Base-by-base conservation (phyloP, 495 filamentous ascomycete species). In the Penicillium fimorum region DNA sequence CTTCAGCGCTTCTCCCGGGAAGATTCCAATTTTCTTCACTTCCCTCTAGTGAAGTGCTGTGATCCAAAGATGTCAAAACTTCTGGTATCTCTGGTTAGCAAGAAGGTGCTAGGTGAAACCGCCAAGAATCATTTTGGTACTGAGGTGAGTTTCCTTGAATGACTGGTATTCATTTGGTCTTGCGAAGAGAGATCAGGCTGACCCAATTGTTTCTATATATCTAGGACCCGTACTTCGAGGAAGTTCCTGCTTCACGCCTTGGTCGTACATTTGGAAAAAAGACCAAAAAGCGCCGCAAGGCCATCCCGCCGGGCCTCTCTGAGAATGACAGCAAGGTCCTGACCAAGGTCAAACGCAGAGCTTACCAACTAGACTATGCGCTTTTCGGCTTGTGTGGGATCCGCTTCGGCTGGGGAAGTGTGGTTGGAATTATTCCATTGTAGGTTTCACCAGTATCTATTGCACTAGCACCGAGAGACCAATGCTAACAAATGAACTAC, bases 371-470 rank as follows among this genome's bases (percentile, higher is more conserved):
- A 37, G 94, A 98, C 71, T 87, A 87, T 79, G 80, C 77, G 56
- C 79, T 91, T 15, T 90, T 87, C 69, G 92, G 83, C 64, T 80
- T 87, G 65, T 82, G 85, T 58, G 87, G 88, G 20, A 77, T 95
- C 50, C 79, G 84, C 51, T 87, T 97, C 66, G 93, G 93, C 18
- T 94, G 89, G 87, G 82, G 85, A 30, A 84, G 82, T 62, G 78
- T 96, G 49, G 88, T 97, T 61, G 93, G 84, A 7, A 60, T 96
- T 35, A 66, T 97, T 42, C 94, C 94, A 50, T 80, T 81, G 79
- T 91, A 74, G 82, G 87, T 82, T 52, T 29, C 41, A 15, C 15
- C 46, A 22, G 32, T 0, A 48, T 10, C 22, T 22, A 42, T 44
- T 8, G 11, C 20, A 33, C 25, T 25, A 18, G 8, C 8, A 13